Conservation (phyloP, 1,284 basidiomycete species). For the Ganoderma resinaceum region DNA sequence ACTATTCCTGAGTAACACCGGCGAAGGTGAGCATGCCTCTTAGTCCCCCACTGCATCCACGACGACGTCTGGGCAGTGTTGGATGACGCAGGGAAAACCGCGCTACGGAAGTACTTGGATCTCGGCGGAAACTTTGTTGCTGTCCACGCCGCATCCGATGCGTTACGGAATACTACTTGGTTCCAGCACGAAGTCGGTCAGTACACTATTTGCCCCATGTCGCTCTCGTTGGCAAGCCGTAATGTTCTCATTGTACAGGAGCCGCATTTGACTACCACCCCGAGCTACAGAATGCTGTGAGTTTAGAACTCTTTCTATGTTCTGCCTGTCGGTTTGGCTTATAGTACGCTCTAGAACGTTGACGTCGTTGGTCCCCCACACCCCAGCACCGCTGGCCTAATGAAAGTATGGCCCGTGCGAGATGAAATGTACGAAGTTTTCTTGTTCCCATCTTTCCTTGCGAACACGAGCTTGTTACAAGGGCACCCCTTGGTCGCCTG, state of each 20-base stretch:
- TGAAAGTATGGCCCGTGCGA: constrained; percentile 65
- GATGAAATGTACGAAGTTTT: constrained; percentile 60
- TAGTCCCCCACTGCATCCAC: not conserved
- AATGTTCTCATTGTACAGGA: constrained; percentile 41
- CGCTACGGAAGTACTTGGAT: constrained; percentile 71
- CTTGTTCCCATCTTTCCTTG: not conserved
- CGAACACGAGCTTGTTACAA: no score
- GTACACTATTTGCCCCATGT: constrained; percentile 12
- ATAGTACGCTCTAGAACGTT: constrained; percentile 55
- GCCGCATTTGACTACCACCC: constrained; percentile 84
- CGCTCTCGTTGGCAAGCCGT: not conserved
- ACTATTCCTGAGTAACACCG: constrained; percentile 77
- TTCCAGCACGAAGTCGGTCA: constrained; percentile 58
- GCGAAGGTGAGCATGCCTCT: constrained; percentile 54
- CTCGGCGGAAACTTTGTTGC: constrained; percentile 76
- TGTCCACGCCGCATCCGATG: constrained; percentile 76
- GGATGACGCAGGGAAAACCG: constrained; percentile 62
- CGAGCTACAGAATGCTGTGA: constrained; percentile 64
- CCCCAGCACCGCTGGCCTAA: constrained; percentile 71
- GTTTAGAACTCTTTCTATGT: constrained; percentile 27
- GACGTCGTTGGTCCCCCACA: constrained; percentile 66
- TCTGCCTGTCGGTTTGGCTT: not conserved
- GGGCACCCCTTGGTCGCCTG: not conserved
- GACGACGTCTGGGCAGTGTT: constrained; percentile 52
- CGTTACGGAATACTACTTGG: constrained; percentile 70